phyloP scores from a whole-genome alignment of 1,284 basidiomycete species.

The Pseudozyma thailandica region DNA sequence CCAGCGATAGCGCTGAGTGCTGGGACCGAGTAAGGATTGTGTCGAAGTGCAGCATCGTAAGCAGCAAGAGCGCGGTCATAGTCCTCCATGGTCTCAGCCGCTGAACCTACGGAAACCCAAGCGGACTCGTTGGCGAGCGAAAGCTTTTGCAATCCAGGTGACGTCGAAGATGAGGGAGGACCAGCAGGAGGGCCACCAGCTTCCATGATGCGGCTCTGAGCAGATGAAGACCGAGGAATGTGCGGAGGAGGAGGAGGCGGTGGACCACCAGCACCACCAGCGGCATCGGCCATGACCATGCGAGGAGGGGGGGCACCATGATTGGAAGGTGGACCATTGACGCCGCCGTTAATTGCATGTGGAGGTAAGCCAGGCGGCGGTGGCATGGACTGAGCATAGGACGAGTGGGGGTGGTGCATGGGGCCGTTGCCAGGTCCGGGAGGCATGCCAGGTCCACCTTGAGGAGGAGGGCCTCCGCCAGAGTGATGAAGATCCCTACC shows the following conservation, averaged over 20 bases:
- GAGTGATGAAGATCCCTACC: conserved; percentile 30
- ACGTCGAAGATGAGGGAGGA: conserved; percentile 26
- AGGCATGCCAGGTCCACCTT: conserved; percentile 31
- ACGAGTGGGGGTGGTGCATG: conserved; percentile 47
- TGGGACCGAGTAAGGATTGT: conserved; percentile 65
- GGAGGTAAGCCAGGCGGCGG: conserved; percentile 46
- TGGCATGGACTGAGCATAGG: conserved; percentile 47
- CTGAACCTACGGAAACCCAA: conserved; percentile 62
- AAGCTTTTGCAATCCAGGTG: conserved; percentile 56
- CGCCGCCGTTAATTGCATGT: conserved; percentile 44
- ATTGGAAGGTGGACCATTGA: conserved; percentile 30
- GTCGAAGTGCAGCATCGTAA: conserved; percentile 63
- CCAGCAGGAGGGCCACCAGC: conserved; percentile 15
- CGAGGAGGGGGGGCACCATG: conserved; percentile 36
- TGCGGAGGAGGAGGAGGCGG: conserved; percentile 39
- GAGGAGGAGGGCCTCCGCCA: conserved; percentile 29
- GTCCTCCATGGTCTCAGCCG: conserved; percentile 67
- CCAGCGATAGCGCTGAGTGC: conserved; percentile 66
- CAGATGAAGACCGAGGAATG: conserved; percentile 47
- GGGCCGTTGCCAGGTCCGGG: conserved; percentile 31
- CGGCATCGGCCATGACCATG: conserved; percentile 44
- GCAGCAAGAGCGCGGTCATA: conserved; percentile 62
- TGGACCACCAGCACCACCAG: conserved; percentile 30
- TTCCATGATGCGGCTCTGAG: conserved; percentile 48
- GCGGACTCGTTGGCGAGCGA: conserved; percentile 61